phyloP scores from a whole-genome alignment of 2,329 filamentous ascomycete genomes.

The Penicillium sp. region DNA sequence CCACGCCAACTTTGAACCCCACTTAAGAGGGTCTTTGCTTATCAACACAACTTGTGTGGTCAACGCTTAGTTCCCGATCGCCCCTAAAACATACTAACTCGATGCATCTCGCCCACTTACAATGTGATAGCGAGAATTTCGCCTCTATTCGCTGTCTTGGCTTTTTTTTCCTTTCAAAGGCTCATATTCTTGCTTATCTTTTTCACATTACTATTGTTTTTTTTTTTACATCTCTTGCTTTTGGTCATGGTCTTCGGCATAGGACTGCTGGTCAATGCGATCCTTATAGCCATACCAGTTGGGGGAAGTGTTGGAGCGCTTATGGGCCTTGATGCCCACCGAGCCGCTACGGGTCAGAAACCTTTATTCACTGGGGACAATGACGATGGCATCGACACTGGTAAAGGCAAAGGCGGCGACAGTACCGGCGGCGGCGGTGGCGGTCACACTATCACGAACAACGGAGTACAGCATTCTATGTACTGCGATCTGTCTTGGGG shows the following conservation, averaged over 20 bases:
- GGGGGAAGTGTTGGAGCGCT: constrained; percentile 52
- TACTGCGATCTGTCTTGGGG: constrained; percentile 49
- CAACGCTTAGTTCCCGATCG: constrained; percentile 3
- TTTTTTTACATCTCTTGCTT: constrained; percentile 4
- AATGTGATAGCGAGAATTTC: background rate
- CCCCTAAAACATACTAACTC: background rate
- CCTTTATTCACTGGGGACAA: constrained; percentile 44
- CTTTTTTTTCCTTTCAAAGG: background rate
- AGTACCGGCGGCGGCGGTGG: constrained; percentile 11
- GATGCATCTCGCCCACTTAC: background rate
- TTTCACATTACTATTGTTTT: background rate
- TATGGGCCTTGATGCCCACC: constrained; percentile 49
- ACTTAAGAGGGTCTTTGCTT: background rate
- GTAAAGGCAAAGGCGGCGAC: constrained; percentile 21
- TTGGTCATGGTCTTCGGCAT: constrained; percentile 25
- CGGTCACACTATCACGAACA: constrained; percentile 25
- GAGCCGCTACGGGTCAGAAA: constrained; percentile 43
- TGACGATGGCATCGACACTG: constrained; percentile 16
- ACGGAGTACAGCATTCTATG: constrained; percentile 34
- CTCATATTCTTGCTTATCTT: background rate
- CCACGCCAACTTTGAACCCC: background rate
- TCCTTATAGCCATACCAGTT: constrained; percentile 51
- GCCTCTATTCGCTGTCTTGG: background rate
- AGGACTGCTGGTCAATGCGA: constrained; percentile 50
- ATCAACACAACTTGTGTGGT: background rate